Evolutionary conservation across 2,329 filamentous ascomycete genomes (phyloP).

Genomic region (Neoarthrinium moseri): DNA sequence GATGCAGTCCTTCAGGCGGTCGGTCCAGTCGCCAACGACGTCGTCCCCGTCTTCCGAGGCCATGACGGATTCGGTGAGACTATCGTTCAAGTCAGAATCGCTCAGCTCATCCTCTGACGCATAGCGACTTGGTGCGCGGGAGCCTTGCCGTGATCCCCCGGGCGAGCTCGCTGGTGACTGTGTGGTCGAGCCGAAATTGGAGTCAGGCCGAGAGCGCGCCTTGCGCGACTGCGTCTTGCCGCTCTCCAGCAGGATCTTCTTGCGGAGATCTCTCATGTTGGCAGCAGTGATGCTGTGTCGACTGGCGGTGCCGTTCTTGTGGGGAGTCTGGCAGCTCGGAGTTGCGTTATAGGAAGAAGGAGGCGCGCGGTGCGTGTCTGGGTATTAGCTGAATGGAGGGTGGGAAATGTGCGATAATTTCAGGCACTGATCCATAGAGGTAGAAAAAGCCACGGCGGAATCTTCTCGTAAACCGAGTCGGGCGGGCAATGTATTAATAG

Average conservation of each 20-base stretch:
- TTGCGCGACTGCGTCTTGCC: conserved; percentile 72
- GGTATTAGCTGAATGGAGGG: conserved; percentile 6
- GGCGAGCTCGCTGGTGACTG: conserved; percentile 58
- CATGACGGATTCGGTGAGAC: conserved; percentile 43
- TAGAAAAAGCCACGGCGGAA: not conserved
- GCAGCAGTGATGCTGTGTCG: not conserved
- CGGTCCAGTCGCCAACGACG: conserved; percentile 56
- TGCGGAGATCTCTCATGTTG: conserved; percentile 62
- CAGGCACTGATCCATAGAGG: not conserved
- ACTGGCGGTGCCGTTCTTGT: conserved; percentile 1
- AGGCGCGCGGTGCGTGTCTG: not conserved
- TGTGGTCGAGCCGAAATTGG: conserved; percentile 56
- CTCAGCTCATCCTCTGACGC: conserved; percentile 64
- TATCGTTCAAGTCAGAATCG: conserved; percentile 52
- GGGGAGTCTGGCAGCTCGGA: not conserved
- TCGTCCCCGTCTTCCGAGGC: conserved; percentile 68
- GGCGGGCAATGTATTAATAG: not conserved
- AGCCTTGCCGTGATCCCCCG: conserved; percentile 56
- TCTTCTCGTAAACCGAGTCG: not conserved
- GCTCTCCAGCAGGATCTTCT: conserved; percentile 67
- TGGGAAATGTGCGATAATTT: not conserved
- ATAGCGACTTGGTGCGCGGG: conserved; percentile 59
- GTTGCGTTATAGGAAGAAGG: not conserved
- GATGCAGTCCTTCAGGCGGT: conserved; percentile 64
- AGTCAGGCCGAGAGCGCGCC: conserved; percentile 56